Evolutionary conservation across 2,329 filamentous ascomycete species (phyloP), one percentile per base, ranked within the genome.

Genomic region (Paecilomyces niveus): DNA sequence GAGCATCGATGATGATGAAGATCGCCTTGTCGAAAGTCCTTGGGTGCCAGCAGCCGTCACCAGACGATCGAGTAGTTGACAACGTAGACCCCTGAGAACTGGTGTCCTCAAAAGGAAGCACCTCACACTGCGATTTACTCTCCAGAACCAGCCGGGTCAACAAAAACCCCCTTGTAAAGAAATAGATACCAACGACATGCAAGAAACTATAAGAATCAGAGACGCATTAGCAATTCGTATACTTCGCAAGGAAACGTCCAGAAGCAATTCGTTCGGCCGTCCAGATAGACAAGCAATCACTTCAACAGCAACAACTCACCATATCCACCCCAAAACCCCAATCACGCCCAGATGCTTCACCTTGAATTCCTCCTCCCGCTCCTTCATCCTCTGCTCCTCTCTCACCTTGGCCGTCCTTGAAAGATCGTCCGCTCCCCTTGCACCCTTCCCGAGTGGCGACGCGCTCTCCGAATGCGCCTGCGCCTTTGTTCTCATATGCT

Each of bases 91-190:
- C 64, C 26, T 55, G 62, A 59, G 61, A 45, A 35, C 59, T 61
- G 60, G 61, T 24, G 65, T 74, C 63, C 35, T 83, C 80, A 59
- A 89, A 83, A 3, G 94, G 93, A 54, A 89, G 85, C 50, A 79
- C 74, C 10, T 79, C 77, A 72, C 90, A 94, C 59, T 80, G 80
- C 11, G 90, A 92, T 71, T 87, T 89, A 67, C 91, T 84, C 62
- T 91, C 87, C 59, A 94, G 81, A 55, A 93, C 88, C 61, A 91
- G 78, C 59, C 94, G 85, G 58, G 93, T 96, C 63, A 99, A 84
- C 62, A 99, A 85, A 74, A 99, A 99, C 39, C 94, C 94, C 72
- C 89, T 92, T 26, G 91, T 96, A 76, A 99, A 99, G 70, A 97
- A 89, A 71, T 89, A 90, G 67, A 97, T 88, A 60, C 92, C 93